A percentile compares a stretch with the other conserved stretches of the same genome.
phyloP scores from a whole-genome alignment of 73 alveolate genomes.

The Uronychia binucleata region DNA sequence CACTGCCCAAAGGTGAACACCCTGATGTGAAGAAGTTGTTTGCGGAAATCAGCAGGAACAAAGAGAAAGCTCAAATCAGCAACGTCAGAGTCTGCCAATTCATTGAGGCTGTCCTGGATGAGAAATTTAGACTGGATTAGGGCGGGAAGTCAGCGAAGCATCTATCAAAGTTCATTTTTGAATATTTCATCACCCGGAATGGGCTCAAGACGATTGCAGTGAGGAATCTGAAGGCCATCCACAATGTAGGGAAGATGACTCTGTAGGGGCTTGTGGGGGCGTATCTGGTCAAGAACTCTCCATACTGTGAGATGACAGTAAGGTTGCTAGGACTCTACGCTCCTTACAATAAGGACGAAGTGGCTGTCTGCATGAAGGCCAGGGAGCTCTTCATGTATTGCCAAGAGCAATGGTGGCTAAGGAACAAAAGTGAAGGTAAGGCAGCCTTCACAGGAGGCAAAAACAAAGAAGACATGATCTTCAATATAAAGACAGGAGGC shows the following conservation, averaged over 20 bases:
- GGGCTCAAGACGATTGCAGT: conserved; percentile 56
- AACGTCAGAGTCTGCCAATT: neutral
- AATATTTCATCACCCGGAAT: conserved; percentile 35
- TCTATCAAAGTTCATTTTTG: conserved; percentile 35
- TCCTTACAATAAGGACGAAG: neutral
- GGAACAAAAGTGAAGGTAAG: neutral
- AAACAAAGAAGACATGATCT: neutral
- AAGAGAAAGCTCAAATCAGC: neutral
- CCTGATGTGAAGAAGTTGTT: neutral
- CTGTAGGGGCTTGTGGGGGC: neutral
- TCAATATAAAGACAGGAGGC: neutral
- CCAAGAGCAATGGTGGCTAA: neutral
- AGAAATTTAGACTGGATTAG: neutral
- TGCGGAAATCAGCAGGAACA: neutral
- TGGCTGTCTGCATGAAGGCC: neutral
- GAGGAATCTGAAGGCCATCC: conserved; percentile 33
- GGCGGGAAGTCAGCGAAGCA: neutral
- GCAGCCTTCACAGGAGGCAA: neutral
- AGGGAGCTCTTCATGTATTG: neutral
- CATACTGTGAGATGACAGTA: neutral
- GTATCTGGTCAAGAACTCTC: neutral
- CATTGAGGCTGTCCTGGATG: neutral
- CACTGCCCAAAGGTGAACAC: neutral
- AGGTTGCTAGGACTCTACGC: neutral
- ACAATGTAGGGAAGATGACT: conserved; percentile 2